Base-by-base conservation (phyloP, 208 protist species). In the Herpetomonas tarakana region DNA sequence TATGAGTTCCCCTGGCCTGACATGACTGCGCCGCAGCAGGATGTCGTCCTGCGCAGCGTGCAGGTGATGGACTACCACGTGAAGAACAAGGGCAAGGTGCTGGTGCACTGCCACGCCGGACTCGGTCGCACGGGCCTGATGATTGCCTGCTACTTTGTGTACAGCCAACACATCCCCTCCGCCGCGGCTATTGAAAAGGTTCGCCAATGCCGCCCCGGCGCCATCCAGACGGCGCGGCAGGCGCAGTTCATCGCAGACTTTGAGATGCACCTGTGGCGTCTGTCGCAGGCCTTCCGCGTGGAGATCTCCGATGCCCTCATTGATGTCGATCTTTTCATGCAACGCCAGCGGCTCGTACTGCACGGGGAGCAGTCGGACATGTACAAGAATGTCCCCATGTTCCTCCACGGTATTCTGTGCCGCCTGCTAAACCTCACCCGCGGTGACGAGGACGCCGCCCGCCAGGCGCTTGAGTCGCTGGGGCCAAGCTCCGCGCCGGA, bases 31-130 rank as follows among this genome's bases (percentile, higher is more conserved):
- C 92, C 92, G 52, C 63, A 94, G 65, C 77, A 92, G 58, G 83
- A 96, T 58, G 68, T 95, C 12, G 89, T 96, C 28, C 62, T 97
- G 64, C 78, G 83, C 59, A 94, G 86, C 57, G 86, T 97, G 19
- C 89, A 97, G 64, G 81, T 93, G 60, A 97, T 97, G 85, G 78
- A 92, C 71, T 88, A 83, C 55, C 88, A 95, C 62, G 78, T 94
- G 24, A 86, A 90, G 64, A 91, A 89, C 28, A 84, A 86, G 44
- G 83, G 82, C 14, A 83, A 88, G 57, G 86, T 96, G 62, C 66
- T 95, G 6, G 87, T 97, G 56, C 89, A 97, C 81, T 97, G 92
- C 75, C 89, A 97, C 72, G 92, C 92, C 9, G 92, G 92, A 12
- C 80, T 97, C 12, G 92, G 92, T 26, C 74, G 92, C 44, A 97